Evolutionary conservation across 179 eudicot genomes (phyloP), one percentile per base, ranked within the genome.

Genomic region (Beta macrorhiza): DNA sequence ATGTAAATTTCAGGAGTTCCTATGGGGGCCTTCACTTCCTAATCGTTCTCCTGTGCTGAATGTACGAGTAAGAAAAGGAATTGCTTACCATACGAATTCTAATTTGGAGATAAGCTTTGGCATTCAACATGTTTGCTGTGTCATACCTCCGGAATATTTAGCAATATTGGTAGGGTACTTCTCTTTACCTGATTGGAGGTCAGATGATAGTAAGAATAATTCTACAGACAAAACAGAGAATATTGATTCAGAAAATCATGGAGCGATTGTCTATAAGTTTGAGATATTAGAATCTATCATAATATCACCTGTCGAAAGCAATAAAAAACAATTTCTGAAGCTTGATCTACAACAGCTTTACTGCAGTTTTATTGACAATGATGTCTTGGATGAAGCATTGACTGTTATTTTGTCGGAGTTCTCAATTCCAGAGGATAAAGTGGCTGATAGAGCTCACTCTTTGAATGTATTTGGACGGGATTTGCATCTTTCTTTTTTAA

Each of bases 101-200:
- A 79, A 79, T 44, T 76, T 91, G 83, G 90, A 91, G 84, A 78
- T 93, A 80, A 88, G 93, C 86, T 84, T 93, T 79, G 80, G 97
- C 47, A 76, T 91, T 83, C 97, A 93, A 82, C 91, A 97, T 86
- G 98, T 93, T 17, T 87, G 92, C 74, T 97, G 99, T 86, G 80
- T 84, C 77, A 80, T 97, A 83, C 90, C 92, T 52, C 91, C 99
- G 71, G 97, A 94, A 16, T 93, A 90, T 83, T 80, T 97, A 71
- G 91, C 97, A 19, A 80, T 93, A 67, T 61, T 97, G 47, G 90
- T 94, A 79, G 99, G 97, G 80, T 97, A 97, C 75, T 97, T 97
- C 77, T 85, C 92, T 70, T 84, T 90, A 83, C 89, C 95, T 76
- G 97, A 91, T 82, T 94, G 97, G 98, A 84, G 75, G 56, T 67